Percentiles rank a stretch among this genome's conserved stretches.
Conservation (phyloP, 2,329 filamentous ascomycete genomes). For the Neonectria punicea region DNA sequence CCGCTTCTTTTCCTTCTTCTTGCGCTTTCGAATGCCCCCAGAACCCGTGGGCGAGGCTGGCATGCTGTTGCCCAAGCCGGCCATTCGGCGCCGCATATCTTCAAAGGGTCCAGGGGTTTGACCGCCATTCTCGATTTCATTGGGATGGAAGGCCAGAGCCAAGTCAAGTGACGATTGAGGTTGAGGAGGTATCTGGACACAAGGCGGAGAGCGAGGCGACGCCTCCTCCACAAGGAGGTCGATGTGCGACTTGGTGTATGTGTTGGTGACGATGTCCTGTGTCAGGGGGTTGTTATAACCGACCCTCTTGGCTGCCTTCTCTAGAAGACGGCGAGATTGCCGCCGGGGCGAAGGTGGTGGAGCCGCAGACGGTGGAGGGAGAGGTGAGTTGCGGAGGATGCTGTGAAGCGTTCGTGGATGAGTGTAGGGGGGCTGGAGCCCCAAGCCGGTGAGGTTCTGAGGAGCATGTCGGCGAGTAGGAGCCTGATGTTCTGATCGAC, state of each 20-base stretch:
- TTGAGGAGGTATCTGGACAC: conserved; percentile 49
- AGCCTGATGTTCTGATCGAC: conserved; percentile 30
- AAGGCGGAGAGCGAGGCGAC: conserved; percentile 57
- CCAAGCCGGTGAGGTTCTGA: conserved; percentile 27
- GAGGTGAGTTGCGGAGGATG: conserved; percentile 73
- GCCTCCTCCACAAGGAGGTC: conserved; percentile 69
- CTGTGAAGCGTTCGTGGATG: conserved; percentile 69
- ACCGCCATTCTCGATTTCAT: conserved; percentile 69
- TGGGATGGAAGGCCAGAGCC: conserved; percentile 61
- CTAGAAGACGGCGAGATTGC: conserved; percentile 64
- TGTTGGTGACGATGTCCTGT: conserved; percentile 71
- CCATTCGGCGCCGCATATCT: conserved; percentile 69
- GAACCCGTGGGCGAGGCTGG: conserved; percentile 54
- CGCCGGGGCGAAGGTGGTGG: conserved; percentile 64
- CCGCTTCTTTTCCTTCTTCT: conserved; percentile 67
- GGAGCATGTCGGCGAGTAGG: conserved; percentile 23
- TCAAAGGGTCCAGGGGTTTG: conserved; percentile 72
- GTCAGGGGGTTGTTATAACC: conserved; percentile 71
- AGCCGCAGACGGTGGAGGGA: conserved; percentile 62
- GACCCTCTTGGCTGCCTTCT: conserved; percentile 66
- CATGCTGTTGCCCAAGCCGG: conserved; percentile 56
- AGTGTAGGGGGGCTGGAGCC: conserved; percentile 62
- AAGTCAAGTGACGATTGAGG: conserved; percentile 59
- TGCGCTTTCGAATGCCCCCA: conserved; percentile 63
- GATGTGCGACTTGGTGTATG: conserved; percentile 71